Evolutionary conservation across 2,329 filamentous ascomycete genomes (phyloP).

Genomic region (Hymenoscyphus repandus): DNA sequence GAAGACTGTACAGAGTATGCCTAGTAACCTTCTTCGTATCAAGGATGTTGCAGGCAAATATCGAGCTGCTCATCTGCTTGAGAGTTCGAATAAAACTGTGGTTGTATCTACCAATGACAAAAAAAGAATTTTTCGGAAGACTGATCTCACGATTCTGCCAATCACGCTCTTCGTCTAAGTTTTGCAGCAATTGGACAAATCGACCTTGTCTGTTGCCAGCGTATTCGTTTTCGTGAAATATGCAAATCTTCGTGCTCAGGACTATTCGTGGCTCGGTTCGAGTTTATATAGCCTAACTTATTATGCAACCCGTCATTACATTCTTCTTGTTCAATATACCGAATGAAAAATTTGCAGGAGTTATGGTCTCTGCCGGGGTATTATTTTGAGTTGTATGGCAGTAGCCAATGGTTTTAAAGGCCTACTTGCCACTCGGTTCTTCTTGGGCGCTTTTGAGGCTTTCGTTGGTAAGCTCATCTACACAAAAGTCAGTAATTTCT

Average conservation of each 20-base stretch:
- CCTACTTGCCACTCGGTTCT: constrained; percentile 35
- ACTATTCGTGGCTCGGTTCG: constrained; percentile 56
- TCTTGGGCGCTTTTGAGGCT: constrained; percentile 50
- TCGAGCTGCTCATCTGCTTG: no score
- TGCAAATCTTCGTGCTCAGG: constrained; percentile 40
- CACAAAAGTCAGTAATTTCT: neutral
- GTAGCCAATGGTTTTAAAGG: constrained; percentile 31
- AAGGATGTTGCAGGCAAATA: no score
- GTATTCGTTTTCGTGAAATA: constrained; percentile 45
- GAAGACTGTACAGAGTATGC: no score
- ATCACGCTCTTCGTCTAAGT: constrained; percentile 51
- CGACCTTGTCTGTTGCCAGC: constrained; percentile 37
- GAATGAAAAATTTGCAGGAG: constrained; percentile 47
- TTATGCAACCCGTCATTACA: constrained; percentile 52
- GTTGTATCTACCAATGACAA: no score
- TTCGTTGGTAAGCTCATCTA: constrained; percentile 14
- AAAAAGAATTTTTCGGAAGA: constrained; percentile 28
- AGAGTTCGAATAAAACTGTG: no score
- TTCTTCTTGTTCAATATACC: constrained; percentile 48
- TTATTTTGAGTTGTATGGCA: constrained; percentile 35
- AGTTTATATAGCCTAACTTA: constrained; percentile 57
- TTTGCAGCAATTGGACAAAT: constrained; percentile 45
- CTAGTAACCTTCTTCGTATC: no score
- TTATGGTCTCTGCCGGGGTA: constrained; percentile 51
- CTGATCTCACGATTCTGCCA: constrained; percentile 45